Evolutionary conservation across 2,329 filamentous ascomycete genomes (phyloP).

Genomic region (Cercospora nicotianae): DNA sequence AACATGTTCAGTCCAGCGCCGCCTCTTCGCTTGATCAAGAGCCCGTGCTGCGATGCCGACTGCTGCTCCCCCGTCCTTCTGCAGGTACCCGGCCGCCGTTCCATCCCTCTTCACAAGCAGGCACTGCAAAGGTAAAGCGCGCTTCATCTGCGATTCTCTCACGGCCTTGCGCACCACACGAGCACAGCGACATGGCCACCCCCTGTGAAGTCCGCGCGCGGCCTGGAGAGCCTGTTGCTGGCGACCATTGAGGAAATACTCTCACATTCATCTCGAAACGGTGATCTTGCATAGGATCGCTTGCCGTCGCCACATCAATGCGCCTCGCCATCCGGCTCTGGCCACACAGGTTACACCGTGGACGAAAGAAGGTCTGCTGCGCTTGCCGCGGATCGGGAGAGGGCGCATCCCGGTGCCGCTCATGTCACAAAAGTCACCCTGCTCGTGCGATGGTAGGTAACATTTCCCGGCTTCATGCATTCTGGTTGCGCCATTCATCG

Average conservation of each 20-base stretch:
- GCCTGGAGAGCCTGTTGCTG: not conserved
- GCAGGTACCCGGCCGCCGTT: not conserved
- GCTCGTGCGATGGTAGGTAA: conserved; percentile 6
- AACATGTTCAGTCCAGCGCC: not conserved
- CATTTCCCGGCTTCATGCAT: conserved; percentile 9
- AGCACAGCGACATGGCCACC: not conserved
- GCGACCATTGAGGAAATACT: not conserved
- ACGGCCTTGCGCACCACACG: not conserved
- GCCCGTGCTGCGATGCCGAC: not conserved
- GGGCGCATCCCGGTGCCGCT: conserved; percentile 15
- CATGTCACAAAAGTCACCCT: not conserved
- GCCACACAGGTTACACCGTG: not conserved
- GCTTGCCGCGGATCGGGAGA: conserved; percentile 16
- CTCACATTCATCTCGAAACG: not conserved
- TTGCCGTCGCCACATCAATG: not conserved
- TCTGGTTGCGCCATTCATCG: conserved; percentile 4
- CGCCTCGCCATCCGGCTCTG: not conserved
- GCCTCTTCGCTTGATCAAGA: not conserved
- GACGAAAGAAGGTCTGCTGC: conserved; percentile 13
- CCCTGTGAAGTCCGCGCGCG: not conserved
- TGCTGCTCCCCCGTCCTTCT: not conserved
- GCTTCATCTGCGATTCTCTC: not conserved
- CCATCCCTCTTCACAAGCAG: not conserved
- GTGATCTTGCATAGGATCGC: not conserved
- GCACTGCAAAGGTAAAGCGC: not conserved